phyloP scores from a whole-genome alignment of 176 grass and related monocot genomes.

The Phragmites australis region DNA sequence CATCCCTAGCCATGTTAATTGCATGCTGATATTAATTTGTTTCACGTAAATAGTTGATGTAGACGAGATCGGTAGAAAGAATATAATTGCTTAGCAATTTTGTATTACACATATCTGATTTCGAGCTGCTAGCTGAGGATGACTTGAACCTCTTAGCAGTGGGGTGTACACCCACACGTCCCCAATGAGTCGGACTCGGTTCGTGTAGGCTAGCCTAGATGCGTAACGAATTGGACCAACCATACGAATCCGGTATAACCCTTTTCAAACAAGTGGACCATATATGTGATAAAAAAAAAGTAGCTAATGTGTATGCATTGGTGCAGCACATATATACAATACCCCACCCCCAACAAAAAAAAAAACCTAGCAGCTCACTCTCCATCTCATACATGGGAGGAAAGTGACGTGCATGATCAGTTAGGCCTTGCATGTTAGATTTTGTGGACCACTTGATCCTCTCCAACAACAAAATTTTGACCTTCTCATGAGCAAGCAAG shows the following conservation, averaged over 20 bases:
- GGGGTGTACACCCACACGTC: too few relatives aligned
- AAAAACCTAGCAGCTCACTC: conserved; percentile 26
- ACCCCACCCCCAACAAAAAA: too few relatives aligned
- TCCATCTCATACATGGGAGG: conserved; percentile 34
- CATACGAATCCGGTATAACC: not conserved
- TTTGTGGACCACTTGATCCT: conserved; percentile 55
- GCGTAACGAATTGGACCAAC: conserved; percentile 16
- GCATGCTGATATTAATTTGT: too few relatives aligned
- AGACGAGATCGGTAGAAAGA: too few relatives aligned
- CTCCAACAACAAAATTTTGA: conserved; percentile 44
- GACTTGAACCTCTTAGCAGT: too few relatives aligned
- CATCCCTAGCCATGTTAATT: too few relatives aligned
- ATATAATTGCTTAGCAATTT: too few relatives aligned
- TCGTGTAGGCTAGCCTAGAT: conserved; percentile 7
- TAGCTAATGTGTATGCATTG: not conserved
- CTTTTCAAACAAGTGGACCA: not conserved
- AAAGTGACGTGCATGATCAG: conserved; percentile 48
- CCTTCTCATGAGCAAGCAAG: conserved; percentile 35
- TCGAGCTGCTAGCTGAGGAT: too few relatives aligned
- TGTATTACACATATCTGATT: too few relatives aligned
- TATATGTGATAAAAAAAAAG: not conserved
- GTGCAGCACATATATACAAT: not conserved
- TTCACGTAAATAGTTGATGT: too few relatives aligned
- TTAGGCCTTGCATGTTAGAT: conserved; percentile 55
- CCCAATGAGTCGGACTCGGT: too few relatives aligned